A percentile compares a stretch with the other conserved stretches of the same genome.
These are phyloP conservation scores for Leishmania major DNA, from an alignment of 208 protist species.

Conservation along the genomic window DNA sequence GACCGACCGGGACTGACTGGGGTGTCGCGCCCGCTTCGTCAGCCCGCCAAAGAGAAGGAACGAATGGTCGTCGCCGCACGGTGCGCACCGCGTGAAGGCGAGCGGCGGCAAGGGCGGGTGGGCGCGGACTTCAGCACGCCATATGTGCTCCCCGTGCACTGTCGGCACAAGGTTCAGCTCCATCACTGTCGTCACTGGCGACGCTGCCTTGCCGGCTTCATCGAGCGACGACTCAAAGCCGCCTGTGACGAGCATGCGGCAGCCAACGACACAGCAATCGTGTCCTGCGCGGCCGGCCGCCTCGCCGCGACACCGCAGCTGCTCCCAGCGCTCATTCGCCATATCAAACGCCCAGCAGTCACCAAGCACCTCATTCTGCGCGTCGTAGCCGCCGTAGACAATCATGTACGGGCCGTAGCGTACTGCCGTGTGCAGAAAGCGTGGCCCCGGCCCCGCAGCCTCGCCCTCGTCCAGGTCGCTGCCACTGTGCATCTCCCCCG, in stretches of 20 bases:
- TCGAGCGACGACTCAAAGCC: constrained; percentile 70
- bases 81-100: constrained; percentile 53
- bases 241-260: constrained; percentile 73
- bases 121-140: constrained; percentile 38
- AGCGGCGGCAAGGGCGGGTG: constrained; percentile 57
- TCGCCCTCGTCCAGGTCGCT: background rate
- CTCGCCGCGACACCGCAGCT: constrained; percentile 45
- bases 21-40: constrained; percentile 31
- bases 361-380: constrained; percentile 57
- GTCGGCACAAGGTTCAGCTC: constrained; percentile 74
- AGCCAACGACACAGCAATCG: constrained; percentile 69
- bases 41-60: constrained; percentile 82
- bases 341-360: constrained; percentile 87
- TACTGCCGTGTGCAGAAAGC: constrained; percentile 81
- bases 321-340: constrained; percentile 79
- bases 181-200: constrained; percentile 36
- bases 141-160: constrained; percentile 51
- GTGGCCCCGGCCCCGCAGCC: constrained; percentile 23
- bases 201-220: constrained; percentile 20
- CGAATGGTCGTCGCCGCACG: constrained; percentile 80
- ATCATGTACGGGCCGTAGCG: constrained; percentile 85
- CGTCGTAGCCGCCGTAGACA: constrained; percentile 80
- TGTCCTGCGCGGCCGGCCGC: constrained; percentile 55
- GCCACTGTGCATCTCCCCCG: background rate
- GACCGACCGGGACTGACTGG: background rate